Conservation (phyloP, 2,329 filamentous ascomycete species). For the Balansia obtecta region DNA sequence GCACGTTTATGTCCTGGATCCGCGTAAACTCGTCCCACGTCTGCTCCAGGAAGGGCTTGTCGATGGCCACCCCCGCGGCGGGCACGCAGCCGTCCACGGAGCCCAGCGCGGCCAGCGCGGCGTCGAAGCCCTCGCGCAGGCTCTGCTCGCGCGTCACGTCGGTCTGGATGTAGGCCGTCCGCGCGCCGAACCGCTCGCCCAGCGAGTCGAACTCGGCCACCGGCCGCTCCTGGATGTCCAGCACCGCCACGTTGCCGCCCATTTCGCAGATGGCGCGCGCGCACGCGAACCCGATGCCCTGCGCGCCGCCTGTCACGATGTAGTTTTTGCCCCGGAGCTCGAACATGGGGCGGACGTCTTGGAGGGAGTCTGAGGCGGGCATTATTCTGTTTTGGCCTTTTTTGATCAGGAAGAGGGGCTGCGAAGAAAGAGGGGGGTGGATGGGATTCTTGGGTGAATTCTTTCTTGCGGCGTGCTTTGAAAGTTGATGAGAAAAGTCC, state of each 20-base stretch:
- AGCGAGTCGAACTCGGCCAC: constrained; percentile 16
- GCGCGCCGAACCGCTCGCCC: constrained; percentile 10
- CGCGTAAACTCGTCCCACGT: constrained; percentile 28
- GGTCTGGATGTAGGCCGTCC: constrained; percentile 18
- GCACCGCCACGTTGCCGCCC: constrained; percentile 26
- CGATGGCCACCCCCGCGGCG: constrained; percentile 27
- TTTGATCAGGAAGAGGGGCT: no score
- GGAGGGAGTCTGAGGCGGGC: constrained; percentile 6
- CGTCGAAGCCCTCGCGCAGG: constrained; percentile 14
- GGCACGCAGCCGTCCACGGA: constrained; percentile 20
- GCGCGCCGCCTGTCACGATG: constrained; percentile 26
- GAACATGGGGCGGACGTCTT: constrained; percentile 18
- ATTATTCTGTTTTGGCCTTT: no score
- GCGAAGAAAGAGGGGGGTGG: no score
- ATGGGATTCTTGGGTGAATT: no score
- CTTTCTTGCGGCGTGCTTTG: no score
- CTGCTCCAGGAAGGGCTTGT: constrained; percentile 31
- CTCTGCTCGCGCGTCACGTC: constrained; percentile 20
- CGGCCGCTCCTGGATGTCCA: constrained; percentile 21
- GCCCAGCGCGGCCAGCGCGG: constrained; percentile 13
- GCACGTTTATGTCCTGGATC: constrained; percentile 29
- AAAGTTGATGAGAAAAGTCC: no score
- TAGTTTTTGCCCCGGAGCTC: constrained; percentile 23
- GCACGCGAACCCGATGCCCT: constrained; percentile 26
- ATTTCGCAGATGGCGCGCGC: constrained; percentile 26